phyloP scores from a whole-genome alignment of 148 eudicot species.

The Arbutus unedo region DNA sequence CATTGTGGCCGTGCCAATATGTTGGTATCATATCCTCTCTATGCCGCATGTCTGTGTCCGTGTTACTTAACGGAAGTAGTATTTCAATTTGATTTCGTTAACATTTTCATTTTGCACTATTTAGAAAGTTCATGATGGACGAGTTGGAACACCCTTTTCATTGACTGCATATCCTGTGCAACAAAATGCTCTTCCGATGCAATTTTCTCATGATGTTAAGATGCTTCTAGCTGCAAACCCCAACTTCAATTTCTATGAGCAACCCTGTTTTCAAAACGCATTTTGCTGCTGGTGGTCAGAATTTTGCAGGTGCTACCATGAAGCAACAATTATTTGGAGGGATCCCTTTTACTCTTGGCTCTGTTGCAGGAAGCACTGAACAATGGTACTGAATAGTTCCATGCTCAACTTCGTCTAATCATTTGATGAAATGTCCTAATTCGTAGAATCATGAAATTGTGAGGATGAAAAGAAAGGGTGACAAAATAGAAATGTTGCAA shows the following conservation, averaged over 20 bases:
- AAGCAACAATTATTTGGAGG: slow-evolving; percentile 22
- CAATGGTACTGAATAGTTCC: slow-evolving; percentile 28
- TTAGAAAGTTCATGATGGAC: slow-evolving; percentile 21
- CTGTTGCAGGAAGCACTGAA: slow-evolving; percentile 36
- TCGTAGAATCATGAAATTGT: neutral
- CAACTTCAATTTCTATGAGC: slow-evolving; percentile 16
- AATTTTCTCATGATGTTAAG: slow-evolving; percentile 17
- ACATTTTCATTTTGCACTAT: neutral
- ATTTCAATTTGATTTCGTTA: neutral
- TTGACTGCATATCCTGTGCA: slow-evolving; percentile 15
- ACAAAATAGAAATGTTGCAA: too few species aligned
- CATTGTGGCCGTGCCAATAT: neutral
- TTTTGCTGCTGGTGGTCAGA: slow-evolving; percentile 30
- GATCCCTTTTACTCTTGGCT: slow-evolving; percentile 22
- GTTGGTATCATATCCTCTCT: neutral
- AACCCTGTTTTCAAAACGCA: slow-evolving; percentile 28
- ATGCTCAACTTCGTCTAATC: neutral
- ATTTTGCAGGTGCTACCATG: slow-evolving; percentile 23
- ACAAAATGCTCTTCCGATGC: slow-evolving; percentile 18
- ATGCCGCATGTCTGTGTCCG: neutral
- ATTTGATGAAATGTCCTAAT: neutral
- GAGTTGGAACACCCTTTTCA: slow-evolving; percentile 10
- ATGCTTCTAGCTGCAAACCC: slow-evolving; percentile 13
- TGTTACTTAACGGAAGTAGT: neutral
- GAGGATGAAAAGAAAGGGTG: too few species aligned